Evolutionary conservation across 495 filamentous ascomycete genomes (phyloP), one percentile per base, ranked within the genome.

Genomic region (Talaromyces adpressus): DNA sequence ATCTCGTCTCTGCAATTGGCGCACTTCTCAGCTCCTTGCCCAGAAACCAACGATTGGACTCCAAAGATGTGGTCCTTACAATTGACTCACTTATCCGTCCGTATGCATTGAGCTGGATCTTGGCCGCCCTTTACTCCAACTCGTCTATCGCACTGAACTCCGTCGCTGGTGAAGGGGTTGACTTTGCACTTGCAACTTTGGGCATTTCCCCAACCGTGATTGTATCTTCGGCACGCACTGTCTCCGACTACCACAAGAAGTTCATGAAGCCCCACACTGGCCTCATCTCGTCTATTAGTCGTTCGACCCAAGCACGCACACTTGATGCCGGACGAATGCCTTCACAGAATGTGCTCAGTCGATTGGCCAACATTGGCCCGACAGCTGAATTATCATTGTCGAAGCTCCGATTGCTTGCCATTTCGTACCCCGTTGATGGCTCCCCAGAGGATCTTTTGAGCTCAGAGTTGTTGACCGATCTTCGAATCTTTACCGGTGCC

Each of bases 111-210:
- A 84, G 87, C 54, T 82, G 92, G 57, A 91, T 92, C 16, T 81
- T 98, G 64, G 87, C 87, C 23, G 92, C 93, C 0, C 83, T 99
- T 5, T 93, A 83, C 73, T 89, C 85, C 23, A 92, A 93, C 68
- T 83, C 91, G 39, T 92, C 92, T 0, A 79, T 98, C 20, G 94
- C 93, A 27, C 83, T 99, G 65, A 97, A 91, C 70, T 92, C 92
- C 2, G 91, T 94, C 22, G 89, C 91, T 34, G 85, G 89, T 7
- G 79, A 82, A 25, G 82, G 82, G 32, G 82, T 87, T 2, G 86
- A 94, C 71, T 81, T 97, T 32, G 78, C 80, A 39, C 69, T 90
- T 30, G 91, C 91, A 12, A 88, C 90, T 11, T 79, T 84, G 57
- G 83, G 84, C 27, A 81, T 96, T 25, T 82, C 87, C 8, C 95